These are phyloP conservation scores for Mortierella sp. DNA, from an alignment of 371 early-diverging fungal species.

Conservation along the genomic window DNA sequence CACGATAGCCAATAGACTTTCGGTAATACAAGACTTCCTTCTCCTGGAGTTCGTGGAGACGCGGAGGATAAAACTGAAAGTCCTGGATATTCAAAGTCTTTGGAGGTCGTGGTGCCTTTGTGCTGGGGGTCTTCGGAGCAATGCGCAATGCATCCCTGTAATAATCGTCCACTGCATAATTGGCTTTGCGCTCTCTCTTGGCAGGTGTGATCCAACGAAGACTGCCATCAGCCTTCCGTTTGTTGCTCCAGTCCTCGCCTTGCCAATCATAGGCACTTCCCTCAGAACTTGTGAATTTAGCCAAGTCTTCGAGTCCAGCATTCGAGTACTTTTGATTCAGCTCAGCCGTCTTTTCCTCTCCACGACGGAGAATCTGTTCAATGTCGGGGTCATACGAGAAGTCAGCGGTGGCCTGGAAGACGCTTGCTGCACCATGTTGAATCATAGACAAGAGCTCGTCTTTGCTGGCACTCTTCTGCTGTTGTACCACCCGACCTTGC, in stretches of 20 bases:
- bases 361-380: conserved; percentile 86
- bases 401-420: conserved; percentile 72
- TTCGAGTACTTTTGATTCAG: conserved; percentile 88
- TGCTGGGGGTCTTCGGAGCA: conserved; percentile 61
- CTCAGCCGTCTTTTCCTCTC: conserved; percentile 93
- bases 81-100: conserved; percentile 77
- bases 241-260: conserved; percentile 91
- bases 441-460: conserved; percentile 96
- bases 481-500: conserved; percentile 78
- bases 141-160: conserved; percentile 83
- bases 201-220: conserved; percentile 87
- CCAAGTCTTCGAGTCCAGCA: conserved; percentile 90
- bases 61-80: conserved; percentile 93
- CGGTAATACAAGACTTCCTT: conserved; percentile 77
- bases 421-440: conserved; percentile 94
- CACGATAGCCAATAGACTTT: conserved; percentile 74
- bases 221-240: conserved; percentile 64
- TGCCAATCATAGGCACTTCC: conserved; percentile 94
- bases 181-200: conserved; percentile 88
- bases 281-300: conserved; percentile 80
- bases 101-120: conserved; percentile 70
- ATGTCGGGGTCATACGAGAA: conserved; percentile 76
- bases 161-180: conserved; percentile 90
- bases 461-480: conserved; percentile 70
- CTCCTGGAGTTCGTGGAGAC: conserved; percentile 84